phyloP scores from a whole-genome alignment of 2,329 filamentous ascomycete species.

The Cadophora sp. region DNA sequence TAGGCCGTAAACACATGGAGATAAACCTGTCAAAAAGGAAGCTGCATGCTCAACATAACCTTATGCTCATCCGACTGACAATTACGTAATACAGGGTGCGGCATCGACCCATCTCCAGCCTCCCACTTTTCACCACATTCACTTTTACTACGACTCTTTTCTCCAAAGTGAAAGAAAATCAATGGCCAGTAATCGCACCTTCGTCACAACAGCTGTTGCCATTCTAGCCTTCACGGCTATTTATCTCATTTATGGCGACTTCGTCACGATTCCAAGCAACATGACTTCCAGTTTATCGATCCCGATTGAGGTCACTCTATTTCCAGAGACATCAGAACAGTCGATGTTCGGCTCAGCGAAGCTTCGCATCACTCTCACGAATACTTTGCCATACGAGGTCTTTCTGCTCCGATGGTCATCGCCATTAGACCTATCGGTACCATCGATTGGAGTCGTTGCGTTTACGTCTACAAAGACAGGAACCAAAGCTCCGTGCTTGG shows the following conservation, averaged over 20 bases:
- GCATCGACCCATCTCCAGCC: background rate
- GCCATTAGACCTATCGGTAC: conserved; percentile 46
- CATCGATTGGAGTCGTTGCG: conserved; percentile 45
- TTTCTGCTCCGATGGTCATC: conserved; percentile 49
- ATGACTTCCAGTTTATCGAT: background rate
- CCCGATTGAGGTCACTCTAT: background rate
- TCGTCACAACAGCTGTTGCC: background rate
- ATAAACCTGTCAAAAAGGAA: too few relatives aligned
- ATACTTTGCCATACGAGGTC: conserved; percentile 40
- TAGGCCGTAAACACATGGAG: background rate
- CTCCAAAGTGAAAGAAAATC: background rate
- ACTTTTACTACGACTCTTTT: background rate
- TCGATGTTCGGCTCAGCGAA: conserved; percentile 11
- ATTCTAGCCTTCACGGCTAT: background rate
- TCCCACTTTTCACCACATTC: background rate
- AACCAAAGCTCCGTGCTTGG: conserved; percentile 28
- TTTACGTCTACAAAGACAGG: conserved; percentile 37
- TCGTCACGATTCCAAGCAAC: too few relatives aligned
- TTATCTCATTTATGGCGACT: background rate
- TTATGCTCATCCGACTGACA: too few relatives aligned
- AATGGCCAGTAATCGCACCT: background rate
- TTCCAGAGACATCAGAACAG: background rate
- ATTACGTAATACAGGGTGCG: background rate
- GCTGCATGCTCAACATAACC: too few relatives aligned
- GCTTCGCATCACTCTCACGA: conserved; percentile 34